A percentile compares a stretch with the other conserved stretches of the same genome.
Conservation (phyloP, 1,284 basidiomycete species). For the Rhodofomes roseus region DNA sequence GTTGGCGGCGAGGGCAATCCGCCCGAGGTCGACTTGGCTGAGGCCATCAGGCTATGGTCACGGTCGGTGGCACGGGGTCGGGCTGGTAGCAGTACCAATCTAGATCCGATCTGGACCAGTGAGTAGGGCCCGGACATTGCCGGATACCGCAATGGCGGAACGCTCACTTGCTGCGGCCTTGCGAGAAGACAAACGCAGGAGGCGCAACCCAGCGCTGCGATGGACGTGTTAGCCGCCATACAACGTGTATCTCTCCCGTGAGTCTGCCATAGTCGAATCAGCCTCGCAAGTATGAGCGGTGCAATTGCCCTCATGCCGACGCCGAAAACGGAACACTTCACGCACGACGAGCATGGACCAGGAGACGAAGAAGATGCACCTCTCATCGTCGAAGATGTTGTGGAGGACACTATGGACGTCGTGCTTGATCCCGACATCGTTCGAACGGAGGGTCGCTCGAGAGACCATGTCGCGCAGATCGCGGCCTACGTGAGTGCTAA, state of each 20-base stretch:
- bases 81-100: neutral
- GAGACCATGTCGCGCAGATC: constrained; percentile 37
- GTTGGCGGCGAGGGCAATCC: neutral
- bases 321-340: neutral
- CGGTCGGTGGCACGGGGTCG: constrained; percentile 10
- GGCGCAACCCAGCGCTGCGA: neutral
- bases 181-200: neutral
- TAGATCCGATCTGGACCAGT: too few relatives aligned
- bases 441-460: constrained; percentile 36
- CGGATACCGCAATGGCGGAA: neutral
- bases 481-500: constrained; percentile 36
- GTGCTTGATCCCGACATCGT: constrained; percentile 33
- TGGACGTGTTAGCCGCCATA: neutral
- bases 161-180: neutral
- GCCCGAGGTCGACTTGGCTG: neutral
- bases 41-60: neutral
- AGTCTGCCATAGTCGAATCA: neutral
- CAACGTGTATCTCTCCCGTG: neutral
- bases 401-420: constrained; percentile 13
- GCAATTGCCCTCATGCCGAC: neutral
- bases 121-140: neutral
- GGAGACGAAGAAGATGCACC: constrained; percentile 18
- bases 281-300: neutral
- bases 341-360: constrained; percentile 3
- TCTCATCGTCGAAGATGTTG: constrained; percentile 5